Conservation (phyloP, 2,329 filamentous ascomycete species). For the Colletotrichum spinosum region DNA sequence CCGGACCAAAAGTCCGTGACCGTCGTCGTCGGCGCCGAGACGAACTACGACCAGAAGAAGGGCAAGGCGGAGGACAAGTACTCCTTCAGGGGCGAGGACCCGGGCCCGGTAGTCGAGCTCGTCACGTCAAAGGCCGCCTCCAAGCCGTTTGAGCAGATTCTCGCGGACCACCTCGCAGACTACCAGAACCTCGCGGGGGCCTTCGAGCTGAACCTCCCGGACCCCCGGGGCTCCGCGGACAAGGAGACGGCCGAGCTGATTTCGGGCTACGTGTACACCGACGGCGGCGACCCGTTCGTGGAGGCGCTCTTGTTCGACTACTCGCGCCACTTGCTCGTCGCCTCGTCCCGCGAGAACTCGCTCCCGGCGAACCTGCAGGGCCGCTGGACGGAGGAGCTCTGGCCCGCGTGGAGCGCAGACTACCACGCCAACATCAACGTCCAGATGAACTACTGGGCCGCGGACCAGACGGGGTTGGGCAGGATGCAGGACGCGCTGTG, state of each 20-base stretch:
- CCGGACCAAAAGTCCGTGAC: slow-evolving; percentile 43
- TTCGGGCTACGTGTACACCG: slow-evolving; percentile 44
- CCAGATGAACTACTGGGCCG: slow-evolving; percentile 71
- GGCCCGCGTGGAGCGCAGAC: slow-evolving; percentile 59
- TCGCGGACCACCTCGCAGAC: slow-evolving; percentile 52
- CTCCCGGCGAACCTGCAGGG: slow-evolving; percentile 69
- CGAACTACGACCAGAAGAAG: slow-evolving; percentile 62
- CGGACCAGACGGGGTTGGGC: slow-evolving; percentile 63
- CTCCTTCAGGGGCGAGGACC: slow-evolving; percentile 62
- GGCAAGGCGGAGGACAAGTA: slow-evolving; percentile 57
- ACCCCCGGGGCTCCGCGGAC: slow-evolving; percentile 52
- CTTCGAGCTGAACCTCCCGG: slow-evolving; percentile 59
- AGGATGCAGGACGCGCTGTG: slow-evolving; percentile 59
- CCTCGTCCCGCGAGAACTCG: slow-evolving; percentile 61
- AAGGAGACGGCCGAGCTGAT: slow-evolving; percentile 55
- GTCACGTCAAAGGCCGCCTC: slow-evolving; percentile 46
- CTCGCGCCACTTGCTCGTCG: slow-evolving; percentile 65
- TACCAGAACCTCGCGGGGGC: slow-evolving; percentile 51
- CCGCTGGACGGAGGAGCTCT: slow-evolving; percentile 61
- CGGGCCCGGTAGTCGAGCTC: slow-evolving; percentile 50
- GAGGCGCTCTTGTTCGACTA: slow-evolving; percentile 66
- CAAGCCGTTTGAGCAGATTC: slow-evolving; percentile 47
- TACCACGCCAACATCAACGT: slow-evolving; percentile 71
- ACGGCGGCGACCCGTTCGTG: slow-evolving; percentile 61
- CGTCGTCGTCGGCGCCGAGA: slow-evolving; percentile 57